Percentiles rank a stretch among this genome's conserved stretches.
These are phyloP conservation scores for Phragmites australis DNA, from an alignment of 176 grass and related monocot species.

Conservation along the genomic window DNA sequence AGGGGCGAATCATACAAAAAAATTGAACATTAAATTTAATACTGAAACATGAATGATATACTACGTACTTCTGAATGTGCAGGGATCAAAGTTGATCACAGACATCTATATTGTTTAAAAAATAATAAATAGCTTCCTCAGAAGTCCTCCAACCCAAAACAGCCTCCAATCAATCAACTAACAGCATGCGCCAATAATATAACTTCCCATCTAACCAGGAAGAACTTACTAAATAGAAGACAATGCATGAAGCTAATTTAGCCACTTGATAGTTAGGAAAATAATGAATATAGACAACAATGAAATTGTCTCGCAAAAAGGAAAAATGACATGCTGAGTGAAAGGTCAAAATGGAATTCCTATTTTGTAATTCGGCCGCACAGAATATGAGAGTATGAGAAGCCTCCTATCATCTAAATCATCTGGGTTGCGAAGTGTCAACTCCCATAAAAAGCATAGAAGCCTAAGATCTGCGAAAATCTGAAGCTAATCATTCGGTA, in stretches of 20 bases:
- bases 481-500: background rate
- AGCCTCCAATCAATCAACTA: slow-evolving; percentile 1
- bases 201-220: background rate
- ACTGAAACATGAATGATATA: slow-evolving; percentile 2
- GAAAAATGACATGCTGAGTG: no score
- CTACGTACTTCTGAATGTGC: slow-evolving; percentile 6
- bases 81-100: background rate
- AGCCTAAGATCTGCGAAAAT: background rate
- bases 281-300: background rate
- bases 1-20: background rate
- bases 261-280: background rate
- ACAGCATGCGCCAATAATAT: background rate
- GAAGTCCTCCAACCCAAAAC: background rate
- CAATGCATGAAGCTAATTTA: background rate
- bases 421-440: background rate
- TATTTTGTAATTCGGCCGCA: background rate
- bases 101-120: background rate
- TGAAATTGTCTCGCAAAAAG: background rate
- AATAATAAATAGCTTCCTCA: background rate
- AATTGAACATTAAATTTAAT: background rate
- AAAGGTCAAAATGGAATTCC: background rate
- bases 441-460: background rate
- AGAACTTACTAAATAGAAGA: background rate
- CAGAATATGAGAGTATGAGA: background rate
- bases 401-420: background rate